phyloP scores from a whole-genome alignment of 768 basidiomycete species.

The Piloderma croceum region DNA sequence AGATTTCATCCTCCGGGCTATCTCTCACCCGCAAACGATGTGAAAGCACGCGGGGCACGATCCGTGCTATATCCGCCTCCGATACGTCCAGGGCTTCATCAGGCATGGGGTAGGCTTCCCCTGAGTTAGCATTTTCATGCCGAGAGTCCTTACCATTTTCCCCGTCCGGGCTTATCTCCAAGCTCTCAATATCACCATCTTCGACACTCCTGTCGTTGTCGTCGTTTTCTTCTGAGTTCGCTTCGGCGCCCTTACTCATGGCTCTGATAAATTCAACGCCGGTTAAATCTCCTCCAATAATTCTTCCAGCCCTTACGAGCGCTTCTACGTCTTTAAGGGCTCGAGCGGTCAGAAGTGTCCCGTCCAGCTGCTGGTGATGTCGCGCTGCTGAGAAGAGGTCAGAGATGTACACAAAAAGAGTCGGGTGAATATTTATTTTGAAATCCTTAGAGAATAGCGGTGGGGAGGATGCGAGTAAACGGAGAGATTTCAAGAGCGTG shows the following conservation, averaged over 20 bases:
- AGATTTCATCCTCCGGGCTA: conserved; percentile 63
- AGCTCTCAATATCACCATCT: background rate
- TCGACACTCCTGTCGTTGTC: conserved; percentile 10
- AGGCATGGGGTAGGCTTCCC: conserved; percentile 14
- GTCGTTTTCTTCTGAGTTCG: conserved; percentile 16
- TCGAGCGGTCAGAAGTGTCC: conserved; percentile 55
- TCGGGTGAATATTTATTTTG: conserved; percentile 40
- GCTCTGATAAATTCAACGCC: conserved; percentile 51
- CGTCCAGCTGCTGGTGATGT: conserved; percentile 66
- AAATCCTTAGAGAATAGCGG: conserved; percentile 25
- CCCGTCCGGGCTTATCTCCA: conserved; percentile 11
- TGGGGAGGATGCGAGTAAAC: conserved; percentile 8
- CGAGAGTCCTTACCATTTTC: conserved; percentile 3
- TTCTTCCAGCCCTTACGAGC: conserved; percentile 60
- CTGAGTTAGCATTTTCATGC: conserved; percentile 11
- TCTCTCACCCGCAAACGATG: conserved; percentile 70
- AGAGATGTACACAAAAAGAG: conserved; percentile 57
- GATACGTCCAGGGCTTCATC: conserved; percentile 50
- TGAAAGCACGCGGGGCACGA: conserved; percentile 66
- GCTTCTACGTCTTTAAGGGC: conserved; percentile 60
- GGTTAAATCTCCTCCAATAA: conserved; percentile 56
- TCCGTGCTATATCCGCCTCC: conserved; percentile 69
- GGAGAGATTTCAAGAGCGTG: conserved; percentile 24
- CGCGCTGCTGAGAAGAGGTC: conserved; percentile 73
- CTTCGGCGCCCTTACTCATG: conserved; percentile 12